Percentiles rank a stretch among this genome's conserved stretches.
Conservation (phyloP, 331 rosid species). For the Erythrophleum ivorense region DNA sequence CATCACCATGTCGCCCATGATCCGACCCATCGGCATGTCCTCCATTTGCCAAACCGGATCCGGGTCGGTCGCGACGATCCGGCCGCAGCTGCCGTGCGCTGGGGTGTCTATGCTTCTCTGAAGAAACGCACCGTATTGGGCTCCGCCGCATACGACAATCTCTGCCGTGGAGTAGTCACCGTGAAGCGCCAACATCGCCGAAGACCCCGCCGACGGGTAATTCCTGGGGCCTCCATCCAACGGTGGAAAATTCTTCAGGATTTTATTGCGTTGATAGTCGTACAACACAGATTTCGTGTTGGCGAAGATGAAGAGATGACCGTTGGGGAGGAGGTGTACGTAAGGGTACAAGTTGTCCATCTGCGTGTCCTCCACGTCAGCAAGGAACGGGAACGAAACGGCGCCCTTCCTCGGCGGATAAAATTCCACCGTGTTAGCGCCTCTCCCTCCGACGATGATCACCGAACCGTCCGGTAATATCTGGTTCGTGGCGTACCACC, state of each 20-base stretch:
- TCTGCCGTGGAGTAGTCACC: constrained; percentile 64
- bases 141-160: constrained; percentile 83
- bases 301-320: constrained; percentile 78
- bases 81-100: constrained; percentile 80
- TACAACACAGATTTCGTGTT: constrained; percentile 73
- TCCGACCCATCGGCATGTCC: constrained; percentile 81
- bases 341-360: constrained; percentile 90
- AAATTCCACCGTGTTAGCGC: constrained; percentile 67
- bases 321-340: constrained; percentile 83
- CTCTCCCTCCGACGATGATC: constrained; percentile 77
- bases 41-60: constrained; percentile 80
- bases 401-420: constrained; percentile 67
- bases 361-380: constrained; percentile 66
- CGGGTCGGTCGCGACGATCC: constrained; percentile 56
- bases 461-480: constrained; percentile 79
- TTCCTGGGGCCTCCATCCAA: constrained; percentile 87
- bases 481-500: constrained; percentile 89
- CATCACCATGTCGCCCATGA: constrained; percentile 96
- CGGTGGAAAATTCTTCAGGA: constrained; percentile 59
- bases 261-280: constrained; percentile 40
- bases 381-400: constrained; percentile 66
- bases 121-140: constrained; percentile 74
- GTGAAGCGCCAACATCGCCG: constrained; percentile 66
- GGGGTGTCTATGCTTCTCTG: constrained; percentile 58
- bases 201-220: constrained; percentile 92